Conservation (phyloP, 2,329 filamentous ascomycete genomes). For the Xylariaceae sp. region DNA sequence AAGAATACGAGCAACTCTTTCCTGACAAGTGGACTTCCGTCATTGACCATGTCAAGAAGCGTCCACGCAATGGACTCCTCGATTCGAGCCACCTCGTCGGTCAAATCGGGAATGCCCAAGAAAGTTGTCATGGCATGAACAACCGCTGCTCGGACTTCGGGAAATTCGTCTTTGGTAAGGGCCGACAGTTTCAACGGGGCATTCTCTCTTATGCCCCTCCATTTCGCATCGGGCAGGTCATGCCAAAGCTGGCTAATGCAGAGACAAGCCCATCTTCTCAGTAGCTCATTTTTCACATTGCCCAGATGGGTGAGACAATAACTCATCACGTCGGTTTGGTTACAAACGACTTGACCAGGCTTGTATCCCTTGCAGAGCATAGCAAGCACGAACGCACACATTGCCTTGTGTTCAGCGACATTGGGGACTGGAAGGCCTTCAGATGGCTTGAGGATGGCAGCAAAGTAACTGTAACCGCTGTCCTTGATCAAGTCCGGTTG, state of each 20-base stretch:
- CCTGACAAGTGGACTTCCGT: constrained; percentile 89
- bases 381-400: constrained; percentile 96
- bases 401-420: constrained; percentile 89
- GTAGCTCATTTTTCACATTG: constrained; percentile 79
- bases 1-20: constrained; percentile 92
- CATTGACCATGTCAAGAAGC: constrained; percentile 83
- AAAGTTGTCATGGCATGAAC: constrained; percentile 91
- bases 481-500: constrained; percentile 94
- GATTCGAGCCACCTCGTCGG: constrained; percentile 81
- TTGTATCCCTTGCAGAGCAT: constrained; percentile 96
- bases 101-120: constrained; percentile 86
- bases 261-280: constrained; percentile 92
- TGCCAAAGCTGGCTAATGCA: constrained; percentile 94
- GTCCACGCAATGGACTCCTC: constrained; percentile 89
- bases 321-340: constrained; percentile 83
- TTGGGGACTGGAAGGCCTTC: constrained; percentile 82
- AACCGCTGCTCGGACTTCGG: constrained; percentile 90
- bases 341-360: constrained; percentile 85
- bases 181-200: constrained; percentile 77
- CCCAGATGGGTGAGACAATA: constrained; percentile 79
- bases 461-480: constrained; percentile 95
- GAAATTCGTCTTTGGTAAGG: constrained; percentile 77
- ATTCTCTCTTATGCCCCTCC: constrained; percentile 84
- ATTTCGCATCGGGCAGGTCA: constrained; percentile 87
- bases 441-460: constrained; percentile 79